Evolutionary conservation across 352 stramenopile species (phyloP), one percentile per base, ranked within the genome.

Genomic region (Globisporangium splendens): DNA sequence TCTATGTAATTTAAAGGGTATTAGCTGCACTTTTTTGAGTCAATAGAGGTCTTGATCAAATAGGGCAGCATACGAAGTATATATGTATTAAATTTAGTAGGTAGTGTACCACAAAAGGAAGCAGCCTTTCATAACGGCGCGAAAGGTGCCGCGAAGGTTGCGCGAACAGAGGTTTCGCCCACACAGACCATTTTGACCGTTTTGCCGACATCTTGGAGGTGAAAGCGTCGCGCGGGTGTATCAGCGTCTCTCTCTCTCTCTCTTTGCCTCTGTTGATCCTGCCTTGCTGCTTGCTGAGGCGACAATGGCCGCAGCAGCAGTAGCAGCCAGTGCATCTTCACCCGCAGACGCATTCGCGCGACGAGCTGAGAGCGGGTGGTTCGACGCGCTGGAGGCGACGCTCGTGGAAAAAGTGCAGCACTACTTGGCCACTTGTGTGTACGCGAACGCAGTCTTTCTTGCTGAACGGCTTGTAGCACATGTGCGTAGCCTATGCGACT

Each of bases 381-480:
- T 53, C 47, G 68, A 71, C 35, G 68, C 62, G 8, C 65, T 92
- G 48, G 82, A 89, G 66, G 46, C 59, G 8, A 71, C 65, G 57
- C 78, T 92, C 8, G 58, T 54, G 50, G 61, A 62, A 49, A 72
- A 83, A 48, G 75, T 84, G 47, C 73, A 79, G 53, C 71, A 73
- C 54, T 83, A 76, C 56, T 54, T 93, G 56, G 65, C 76, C 35
- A 48, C 57, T 15, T 85, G 77, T 48, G 59, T 95, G 31, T 75
- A 82, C 57, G 69, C 78, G 2, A 91, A 86, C 55, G 87, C 87
- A 46, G 70, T 58, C 21, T 96, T 96, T 59, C 69, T 96, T 52
- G 85, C 85, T 24, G 87, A 96, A 61, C 65, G 87, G 46, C 77
- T 96, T 5, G 75, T 92, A 10, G 80, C 85, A 0, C 81, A 93